phyloP scores from a whole-genome alignment of 116 monocot genomes.

The Trichopus zeylanicus region DNA sequence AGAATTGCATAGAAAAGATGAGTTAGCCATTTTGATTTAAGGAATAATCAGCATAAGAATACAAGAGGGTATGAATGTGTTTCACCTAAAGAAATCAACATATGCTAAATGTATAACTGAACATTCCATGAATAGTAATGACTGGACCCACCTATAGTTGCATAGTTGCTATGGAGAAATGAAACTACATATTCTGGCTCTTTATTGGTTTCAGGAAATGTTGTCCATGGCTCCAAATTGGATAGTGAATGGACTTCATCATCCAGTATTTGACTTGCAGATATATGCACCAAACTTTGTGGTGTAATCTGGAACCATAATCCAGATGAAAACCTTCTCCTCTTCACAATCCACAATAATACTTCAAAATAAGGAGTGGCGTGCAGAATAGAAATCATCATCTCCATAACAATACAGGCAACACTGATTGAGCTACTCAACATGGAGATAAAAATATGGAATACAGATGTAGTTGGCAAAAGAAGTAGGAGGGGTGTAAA shows the following conservation, averaged over 20 bases:
- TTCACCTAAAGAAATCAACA: background rate
- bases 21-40: background rate
- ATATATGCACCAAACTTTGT: background rate
- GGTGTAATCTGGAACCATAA: slow-evolving; percentile 51
- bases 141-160: slow-evolving; percentile 53
- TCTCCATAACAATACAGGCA: slow-evolving; percentile 43
- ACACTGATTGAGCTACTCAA: slow-evolving; percentile 30
- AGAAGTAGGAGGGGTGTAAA: slow-evolving; percentile 85
- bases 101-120: background rate
- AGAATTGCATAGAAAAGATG: background rate
- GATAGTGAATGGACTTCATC: slow-evolving; percentile 2
- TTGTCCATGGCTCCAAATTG: background rate
- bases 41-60: background rate
- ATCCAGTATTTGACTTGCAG: slow-evolving; percentile 3
- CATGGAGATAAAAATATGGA: slow-evolving; percentile 89
- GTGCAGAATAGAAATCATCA: slow-evolving; percentile 51
- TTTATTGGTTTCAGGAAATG: background rate
- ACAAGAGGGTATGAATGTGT: background rate
- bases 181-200: slow-evolving; percentile 26
- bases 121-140: background rate
- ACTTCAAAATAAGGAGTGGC: slow-evolving; percentile 73
- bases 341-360: slow-evolving; percentile 48
- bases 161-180: slow-evolving; percentile 57
- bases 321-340: slow-evolving; percentile 74
- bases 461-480: slow-evolving; percentile 83